Conservation (phyloP, 148 eudicot genomes). For the Rhododendron ovatum region DNA sequence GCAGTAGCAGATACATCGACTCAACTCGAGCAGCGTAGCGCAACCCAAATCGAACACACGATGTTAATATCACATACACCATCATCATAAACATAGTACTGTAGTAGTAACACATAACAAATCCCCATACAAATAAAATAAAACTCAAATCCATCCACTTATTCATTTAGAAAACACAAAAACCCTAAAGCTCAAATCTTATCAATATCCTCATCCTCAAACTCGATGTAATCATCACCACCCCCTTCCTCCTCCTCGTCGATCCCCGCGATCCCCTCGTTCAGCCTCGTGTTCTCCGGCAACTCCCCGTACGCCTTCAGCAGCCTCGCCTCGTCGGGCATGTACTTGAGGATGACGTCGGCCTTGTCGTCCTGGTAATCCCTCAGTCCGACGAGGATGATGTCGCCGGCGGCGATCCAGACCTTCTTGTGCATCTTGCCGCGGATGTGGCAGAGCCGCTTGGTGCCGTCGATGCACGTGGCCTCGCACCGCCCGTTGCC, state of each 20-base stretch:
- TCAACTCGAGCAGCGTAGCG: too few relatives aligned
- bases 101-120: not conserved
- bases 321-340: conserved; percentile 44
- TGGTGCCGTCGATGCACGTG: conserved; percentile 69
- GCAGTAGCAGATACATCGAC: not conserved
- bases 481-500: conserved; percentile 86
- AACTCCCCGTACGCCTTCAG: conserved; percentile 88
- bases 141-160: not conserved
- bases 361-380: conserved; percentile 83
- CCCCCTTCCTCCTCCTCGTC: conserved; percentile 66
- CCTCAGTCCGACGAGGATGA: conserved; percentile 77
- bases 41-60: not conserved
- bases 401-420: conserved; percentile 98
- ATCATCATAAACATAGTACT: not conserved
- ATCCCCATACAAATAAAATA: not conserved
- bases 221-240: conserved; percentile 65
- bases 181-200: conserved; percentile 34
- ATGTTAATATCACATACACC: not conserved
- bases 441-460: conserved; percentile 83
- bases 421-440: conserved; percentile 99
- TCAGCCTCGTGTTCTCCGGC: conserved; percentile 67
- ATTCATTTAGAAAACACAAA: not conserved
- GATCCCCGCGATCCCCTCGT: conserved; percentile 58
- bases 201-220: conserved; percentile 89
- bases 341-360: conserved; percentile 36